Evolutionary conservation across 2,329 filamentous ascomycete species (phyloP).

Genomic region (Aspergillaceae sp.): DNA sequence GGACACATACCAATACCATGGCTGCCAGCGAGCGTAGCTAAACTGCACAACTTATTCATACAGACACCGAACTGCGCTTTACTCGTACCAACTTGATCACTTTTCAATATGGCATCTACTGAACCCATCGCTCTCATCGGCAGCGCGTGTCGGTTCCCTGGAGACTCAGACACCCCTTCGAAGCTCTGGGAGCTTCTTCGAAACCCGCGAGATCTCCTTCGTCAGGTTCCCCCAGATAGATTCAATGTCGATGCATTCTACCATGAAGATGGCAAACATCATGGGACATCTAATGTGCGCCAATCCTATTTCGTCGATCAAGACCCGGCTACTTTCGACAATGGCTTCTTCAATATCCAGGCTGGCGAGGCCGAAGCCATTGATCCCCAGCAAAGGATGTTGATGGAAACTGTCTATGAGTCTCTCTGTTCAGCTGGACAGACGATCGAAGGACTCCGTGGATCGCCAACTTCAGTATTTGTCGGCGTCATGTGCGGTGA

Average conservation of each 20-base stretch:
- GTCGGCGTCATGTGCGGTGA: conserved; percentile 17
- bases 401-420: conserved; percentile 1
- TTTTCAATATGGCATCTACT: background rate
- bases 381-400: background rate
- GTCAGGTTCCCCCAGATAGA: background rate
- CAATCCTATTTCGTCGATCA: background rate
- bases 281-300: background rate
- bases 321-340: background rate
- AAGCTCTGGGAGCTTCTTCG: background rate
- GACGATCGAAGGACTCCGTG: background rate
- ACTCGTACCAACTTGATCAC: background rate
- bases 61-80: background rate
- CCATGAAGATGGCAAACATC: background rate
- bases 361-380: background rate
- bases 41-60: background rate
- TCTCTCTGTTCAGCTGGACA: background rate
- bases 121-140: conserved; percentile 1
- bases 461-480: background rate
- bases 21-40: background rate
- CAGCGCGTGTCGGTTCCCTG: background rate
- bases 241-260: background rate
- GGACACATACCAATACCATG: background rate
- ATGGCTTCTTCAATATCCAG: background rate
- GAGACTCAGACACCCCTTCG: background rate
- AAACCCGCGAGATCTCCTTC: background rate